Percentiles rank a stretch among this genome's conserved stretches.
Evolutionary conservation across 2,329 filamentous ascomycete species (phyloP).

Genomic region (Corinectria fuckeliana): DNA sequence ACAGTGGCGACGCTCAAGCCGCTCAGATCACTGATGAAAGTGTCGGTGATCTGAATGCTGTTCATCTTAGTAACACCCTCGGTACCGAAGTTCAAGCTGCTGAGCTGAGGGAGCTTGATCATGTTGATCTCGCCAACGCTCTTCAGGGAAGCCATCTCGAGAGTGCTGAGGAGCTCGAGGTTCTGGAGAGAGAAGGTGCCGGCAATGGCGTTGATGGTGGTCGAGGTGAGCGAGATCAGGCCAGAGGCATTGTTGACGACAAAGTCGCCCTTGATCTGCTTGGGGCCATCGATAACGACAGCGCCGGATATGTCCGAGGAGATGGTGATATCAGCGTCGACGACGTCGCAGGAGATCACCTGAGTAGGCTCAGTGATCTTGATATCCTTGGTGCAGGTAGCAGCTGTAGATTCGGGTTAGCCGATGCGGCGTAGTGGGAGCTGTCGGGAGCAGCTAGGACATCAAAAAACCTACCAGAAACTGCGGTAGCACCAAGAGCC

Average conservation of each 20-base stretch:
- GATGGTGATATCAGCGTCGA: slow-evolving; percentile 73
- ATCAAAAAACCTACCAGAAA: slow-evolving; percentile 48
- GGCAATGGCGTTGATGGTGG: slow-evolving; percentile 68
- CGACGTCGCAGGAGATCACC: slow-evolving; percentile 69
- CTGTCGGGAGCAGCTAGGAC: too few relatives aligned
- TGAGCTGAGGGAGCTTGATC: slow-evolving; percentile 71
- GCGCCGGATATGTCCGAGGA: slow-evolving; percentile 59
- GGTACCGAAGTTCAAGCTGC: slow-evolving; percentile 55
- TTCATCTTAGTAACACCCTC: slow-evolving; percentile 69
- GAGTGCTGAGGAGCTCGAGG: slow-evolving; percentile 70
- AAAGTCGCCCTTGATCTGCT: slow-evolving; percentile 63
- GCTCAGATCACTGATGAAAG: slow-evolving; percentile 76
- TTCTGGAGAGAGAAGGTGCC: slow-evolving; percentile 73
- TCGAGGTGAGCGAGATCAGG: slow-evolving; percentile 68
- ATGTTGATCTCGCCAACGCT: slow-evolving; percentile 73
- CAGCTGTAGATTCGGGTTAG: slow-evolving; percentile 33
- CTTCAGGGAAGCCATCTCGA: slow-evolving; percentile 71
- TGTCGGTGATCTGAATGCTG: slow-evolving; percentile 82
- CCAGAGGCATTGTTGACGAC: slow-evolving; percentile 64
- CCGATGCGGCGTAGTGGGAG: too few relatives aligned
- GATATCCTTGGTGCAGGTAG: slow-evolving; percentile 59
- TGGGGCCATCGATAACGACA: slow-evolving; percentile 67
- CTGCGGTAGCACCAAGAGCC: slow-evolving; percentile 50
- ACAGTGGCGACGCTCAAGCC: slow-evolving; percentile 83
- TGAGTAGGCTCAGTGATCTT: slow-evolving; percentile 68